A percentile compares a stretch with the other conserved stretches of the same genome.
phyloP scores from a whole-genome alignment of 352 stramenopile genomes.

The Phytophthora hibernalis region DNA sequence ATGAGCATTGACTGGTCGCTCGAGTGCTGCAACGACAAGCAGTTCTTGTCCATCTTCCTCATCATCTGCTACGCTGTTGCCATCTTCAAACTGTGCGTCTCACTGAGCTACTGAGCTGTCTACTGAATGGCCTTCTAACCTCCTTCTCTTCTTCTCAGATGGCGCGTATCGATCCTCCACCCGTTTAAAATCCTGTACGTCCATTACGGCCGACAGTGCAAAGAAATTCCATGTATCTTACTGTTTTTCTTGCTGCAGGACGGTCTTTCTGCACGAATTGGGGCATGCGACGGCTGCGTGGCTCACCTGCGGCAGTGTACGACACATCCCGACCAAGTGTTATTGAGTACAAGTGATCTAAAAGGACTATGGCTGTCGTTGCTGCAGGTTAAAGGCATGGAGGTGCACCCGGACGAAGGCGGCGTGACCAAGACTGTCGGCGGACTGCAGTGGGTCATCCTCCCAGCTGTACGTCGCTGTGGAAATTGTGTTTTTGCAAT shows the following conservation, averaged over 20 bases:
- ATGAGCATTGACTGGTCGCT: conserved; percentile 67
- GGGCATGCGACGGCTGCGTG: conserved; percentile 84
- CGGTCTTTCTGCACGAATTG: conserved; percentile 89
- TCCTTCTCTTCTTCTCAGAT: conserved; percentile 46
- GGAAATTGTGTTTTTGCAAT: not conserved
- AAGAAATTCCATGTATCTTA: not conserved
- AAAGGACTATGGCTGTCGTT: not conserved
- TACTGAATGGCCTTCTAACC: not conserved
- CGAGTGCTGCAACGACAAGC: conserved; percentile 90
- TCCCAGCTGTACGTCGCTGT: conserved; percentile 60
- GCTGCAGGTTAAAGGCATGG: conserved; percentile 83
- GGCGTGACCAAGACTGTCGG: conserved; percentile 87
- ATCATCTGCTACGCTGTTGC: conserved; percentile 85
- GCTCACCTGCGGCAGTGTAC: conserved; percentile 85
- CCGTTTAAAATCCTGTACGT: conserved; percentile 91
- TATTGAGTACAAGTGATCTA: not conserved
- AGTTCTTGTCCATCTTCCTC: conserved; percentile 89
- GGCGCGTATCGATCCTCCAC: conserved; percentile 85
- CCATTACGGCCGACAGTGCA: not conserved
- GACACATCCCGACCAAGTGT: not conserved
- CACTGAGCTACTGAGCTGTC: not conserved
- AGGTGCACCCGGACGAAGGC: conserved; percentile 89
- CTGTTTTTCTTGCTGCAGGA: conserved; percentile 46
- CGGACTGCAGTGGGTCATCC: conserved; percentile 74
- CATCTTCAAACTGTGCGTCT: conserved; percentile 87